Evolutionary conservation across 306 rosid species (phyloP), one percentile per base, ranked within the genome.

Genomic region (Sesbania bispinosa): DNA sequence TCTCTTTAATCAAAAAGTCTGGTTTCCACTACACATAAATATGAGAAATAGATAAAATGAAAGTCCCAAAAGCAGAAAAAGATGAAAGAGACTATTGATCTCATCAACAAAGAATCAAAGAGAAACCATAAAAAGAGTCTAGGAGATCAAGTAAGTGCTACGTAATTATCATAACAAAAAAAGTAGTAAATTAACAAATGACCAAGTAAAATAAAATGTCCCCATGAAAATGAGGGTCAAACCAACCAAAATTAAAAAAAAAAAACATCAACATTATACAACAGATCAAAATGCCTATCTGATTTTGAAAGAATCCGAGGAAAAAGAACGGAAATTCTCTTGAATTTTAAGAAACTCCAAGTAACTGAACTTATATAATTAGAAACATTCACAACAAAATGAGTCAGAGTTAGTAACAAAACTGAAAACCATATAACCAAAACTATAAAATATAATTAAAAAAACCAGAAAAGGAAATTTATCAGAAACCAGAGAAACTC

Each of bases 1-100:
- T n/a, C n/a, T n/a, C n/a, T n/a, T n/a, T n/a, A n/a, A n/a, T n/a
- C n/a, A 15, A 73, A 57, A 62, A 46, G 52, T 70, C 61, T 38
- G 78, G 73, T 77, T 72, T 80, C 88, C 92, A 81, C 84, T 77
- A 67, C 81, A 76, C 78, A 82, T 80, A 85, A 85, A 87, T 55
- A 80, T 82, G 69, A 75, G 52, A 58, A 69, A 64, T n/a, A 65
- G 82, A 75, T 55, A 86, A 77, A 85, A 81, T 74, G 73, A 68
- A 77, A 88, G 7, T 27, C 45, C 60, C 63, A 75, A 89, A 86
- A 89, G 92, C 81, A 86, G 85, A 86, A 85, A 88, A 85, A 67
- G 94, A 81, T 88, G 88, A 88, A 83, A 83, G 52, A 62, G 80
- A 84, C 73, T 62, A 72, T 82, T n/a, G 76, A 85, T 85, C 72